phyloP scores from a whole-genome alignment of 169 alveolate species.

The Eimeria tenella region DNA sequence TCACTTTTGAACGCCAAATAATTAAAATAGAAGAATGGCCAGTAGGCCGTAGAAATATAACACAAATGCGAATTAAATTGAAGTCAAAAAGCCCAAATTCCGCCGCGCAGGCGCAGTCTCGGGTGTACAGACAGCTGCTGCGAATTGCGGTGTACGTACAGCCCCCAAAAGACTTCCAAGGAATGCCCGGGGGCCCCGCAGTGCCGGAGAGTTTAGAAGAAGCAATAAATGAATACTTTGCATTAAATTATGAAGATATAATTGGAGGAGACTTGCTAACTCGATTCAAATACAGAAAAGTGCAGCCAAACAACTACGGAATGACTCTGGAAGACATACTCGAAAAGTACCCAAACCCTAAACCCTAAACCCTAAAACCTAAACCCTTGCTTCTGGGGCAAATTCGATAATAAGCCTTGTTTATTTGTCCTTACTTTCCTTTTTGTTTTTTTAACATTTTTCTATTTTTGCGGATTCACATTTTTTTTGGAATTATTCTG shows the following conservation, averaged over 20 bases:
- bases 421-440: not conserved
- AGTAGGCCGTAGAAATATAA: no score
- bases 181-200: not conserved
- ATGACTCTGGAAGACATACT: slow-evolving; percentile 87
- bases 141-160: slow-evolving; percentile 3
- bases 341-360: no score
- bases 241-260: slow-evolving; percentile 88
- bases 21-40: no score
- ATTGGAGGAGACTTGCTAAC: slow-evolving; percentile 87
- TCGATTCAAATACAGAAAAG: slow-evolving; percentile 86
- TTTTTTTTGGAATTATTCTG: no score
- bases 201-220: slow-evolving; percentile 69
- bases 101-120: not conserved
- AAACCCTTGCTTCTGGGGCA: slow-evolving; percentile 70
- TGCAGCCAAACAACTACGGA: slow-evolving; percentile 84
- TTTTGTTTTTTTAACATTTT: no score
- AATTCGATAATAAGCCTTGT: not conserved
- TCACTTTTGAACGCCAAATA: no score
- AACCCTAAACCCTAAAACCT: no score
- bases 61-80: no score
- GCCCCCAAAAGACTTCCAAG: slow-evolving; percentile 56
- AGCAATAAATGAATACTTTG: slow-evolving; percentile 86
- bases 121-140: not conserved
- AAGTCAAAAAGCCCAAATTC: no score
- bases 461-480: no score